phyloP scores from a whole-genome alignment of 164 flowering plant genomes.

The Vitis labrusca region DNA sequence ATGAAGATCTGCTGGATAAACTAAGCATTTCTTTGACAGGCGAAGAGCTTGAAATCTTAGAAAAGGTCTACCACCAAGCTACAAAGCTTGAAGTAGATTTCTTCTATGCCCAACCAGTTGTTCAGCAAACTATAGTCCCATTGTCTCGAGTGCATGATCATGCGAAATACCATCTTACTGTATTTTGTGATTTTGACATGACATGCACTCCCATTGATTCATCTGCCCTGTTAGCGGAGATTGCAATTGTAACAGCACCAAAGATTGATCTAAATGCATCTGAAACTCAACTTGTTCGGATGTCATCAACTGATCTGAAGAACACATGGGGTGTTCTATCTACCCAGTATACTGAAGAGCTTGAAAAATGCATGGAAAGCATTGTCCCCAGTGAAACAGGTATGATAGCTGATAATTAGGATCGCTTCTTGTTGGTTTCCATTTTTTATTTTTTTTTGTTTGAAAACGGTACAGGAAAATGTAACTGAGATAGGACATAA shows the following conservation, averaged over 20 bases:
- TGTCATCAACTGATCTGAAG: constrained; percentile 75
- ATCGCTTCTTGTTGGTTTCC: too few relatives aligned
- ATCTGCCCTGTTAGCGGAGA: constrained; percentile 93
- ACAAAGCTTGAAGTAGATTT: constrained; percentile 83
- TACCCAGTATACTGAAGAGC: constrained; percentile 77
- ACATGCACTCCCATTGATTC: constrained; percentile 95
- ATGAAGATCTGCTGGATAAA: constrained; percentile 86
- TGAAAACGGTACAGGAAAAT: not conserved
- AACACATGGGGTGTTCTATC: constrained; percentile 78
- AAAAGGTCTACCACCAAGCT: constrained; percentile 89
- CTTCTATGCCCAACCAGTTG: constrained; percentile 71
- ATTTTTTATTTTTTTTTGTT: not conserved
- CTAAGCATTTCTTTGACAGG: constrained; percentile 90
- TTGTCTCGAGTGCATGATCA: constrained; percentile 52
- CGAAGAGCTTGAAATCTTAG: constrained; percentile 87
- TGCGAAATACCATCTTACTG: constrained; percentile 43
- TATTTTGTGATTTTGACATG: constrained; percentile 96
- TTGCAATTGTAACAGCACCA: constrained; percentile 85
- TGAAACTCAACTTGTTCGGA: constrained; percentile 47
- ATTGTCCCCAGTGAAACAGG: constrained; percentile 59
- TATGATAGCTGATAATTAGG: constrained; percentile 12
- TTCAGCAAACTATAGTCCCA: constrained; percentile 67
- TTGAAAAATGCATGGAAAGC: constrained; percentile 83
- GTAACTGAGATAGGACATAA: too few relatives aligned
- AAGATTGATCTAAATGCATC: constrained; percentile 54